Percentiles rank a stretch among this genome's conserved stretches.
These are phyloP conservation scores for Arthrobotrys iridis DNA, from an alignment of 2,329 filamentous ascomycete genomes.

Conservation along the genomic window DNA sequence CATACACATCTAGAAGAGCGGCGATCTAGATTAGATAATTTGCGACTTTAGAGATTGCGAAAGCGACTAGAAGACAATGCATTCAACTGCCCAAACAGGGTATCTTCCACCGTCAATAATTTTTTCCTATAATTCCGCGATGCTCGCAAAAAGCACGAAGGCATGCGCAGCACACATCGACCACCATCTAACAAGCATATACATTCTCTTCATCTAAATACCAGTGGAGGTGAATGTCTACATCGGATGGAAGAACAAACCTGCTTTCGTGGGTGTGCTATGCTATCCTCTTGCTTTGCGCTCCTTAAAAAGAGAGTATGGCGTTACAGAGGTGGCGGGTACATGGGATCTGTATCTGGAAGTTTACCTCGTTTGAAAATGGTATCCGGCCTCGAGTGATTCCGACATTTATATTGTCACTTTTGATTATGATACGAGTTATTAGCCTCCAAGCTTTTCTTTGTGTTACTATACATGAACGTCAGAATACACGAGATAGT, in stretches of 20 bases:
- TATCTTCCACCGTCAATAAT: slow-evolving; percentile 6
- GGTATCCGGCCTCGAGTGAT: slow-evolving; percentile 55
- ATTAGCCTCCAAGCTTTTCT: neutral
- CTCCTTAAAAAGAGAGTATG: slow-evolving; percentile 51
- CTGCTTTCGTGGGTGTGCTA: slow-evolving; percentile 29
- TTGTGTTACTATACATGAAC: neutral
- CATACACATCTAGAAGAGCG: slow-evolving; percentile 31
- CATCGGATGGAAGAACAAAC: slow-evolving; percentile 49
- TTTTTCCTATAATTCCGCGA: slow-evolving; percentile 1
- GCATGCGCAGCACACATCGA: neutral
- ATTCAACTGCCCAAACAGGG: neutral
- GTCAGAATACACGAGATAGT: too few species aligned
- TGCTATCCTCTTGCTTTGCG: slow-evolving; percentile 29
- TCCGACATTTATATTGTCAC: slow-evolving; percentile 37
- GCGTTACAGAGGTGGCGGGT: slow-evolving; percentile 43
- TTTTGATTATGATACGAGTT: neutral
- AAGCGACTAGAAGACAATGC: slow-evolving; percentile 11
- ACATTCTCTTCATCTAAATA: slow-evolving; percentile 22
- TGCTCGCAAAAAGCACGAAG: neutral
- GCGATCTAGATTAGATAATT: slow-evolving; percentile 29
- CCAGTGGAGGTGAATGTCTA: slow-evolving; percentile 39
- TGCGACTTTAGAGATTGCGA: slow-evolving; percentile 21
- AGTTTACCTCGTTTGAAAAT: slow-evolving; percentile 48
- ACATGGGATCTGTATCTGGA: slow-evolving; percentile 54
- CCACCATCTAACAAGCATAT: slow-evolving; percentile 49